Conservation (phyloP, 164 flowering plant genomes). For the Magnolia changhungtana region DNA sequence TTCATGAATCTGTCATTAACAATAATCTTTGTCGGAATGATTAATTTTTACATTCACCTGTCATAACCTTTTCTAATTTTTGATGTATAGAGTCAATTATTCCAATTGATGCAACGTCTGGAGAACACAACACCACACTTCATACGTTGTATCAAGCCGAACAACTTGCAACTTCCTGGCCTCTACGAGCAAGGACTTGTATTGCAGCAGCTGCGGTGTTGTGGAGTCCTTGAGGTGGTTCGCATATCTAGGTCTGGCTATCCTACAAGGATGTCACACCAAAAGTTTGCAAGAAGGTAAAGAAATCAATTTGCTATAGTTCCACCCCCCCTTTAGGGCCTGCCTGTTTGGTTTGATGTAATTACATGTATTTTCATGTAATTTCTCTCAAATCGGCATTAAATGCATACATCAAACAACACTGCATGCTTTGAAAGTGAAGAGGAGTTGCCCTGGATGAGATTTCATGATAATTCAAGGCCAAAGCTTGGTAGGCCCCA, state of each 20-base stretch:
- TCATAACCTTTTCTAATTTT: not conserved
- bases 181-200: conserved; percentile 83
- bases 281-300: conserved; percentile 95
- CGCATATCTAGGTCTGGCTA: conserved; percentile 95
- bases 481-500: too few relatives aligned
- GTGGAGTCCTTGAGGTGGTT: conserved; percentile 98
- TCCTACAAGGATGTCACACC: conserved; percentile 96
- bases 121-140: conserved; percentile 97
- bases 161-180: conserved; percentile 76
- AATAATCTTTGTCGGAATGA: not conserved
- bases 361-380: too few relatives aligned
- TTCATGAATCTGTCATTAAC: not conserved
- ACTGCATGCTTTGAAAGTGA: too few relatives aligned
- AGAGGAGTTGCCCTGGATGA: too few relatives aligned
- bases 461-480: too few relatives aligned
- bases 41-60: not conserved
- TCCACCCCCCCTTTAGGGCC: too few relatives aligned
- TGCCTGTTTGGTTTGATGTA: too few relatives aligned
- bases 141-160: conserved; percentile 96
- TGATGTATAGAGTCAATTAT: conserved; percentile 69
- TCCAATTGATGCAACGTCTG: conserved; percentile 87
- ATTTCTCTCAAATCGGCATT: too few relatives aligned
- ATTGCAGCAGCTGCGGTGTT: conserved; percentile 88
- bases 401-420: too few relatives aligned
- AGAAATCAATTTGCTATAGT: not conserved